Evolutionary conservation across 2,329 filamentous ascomycete genomes (phyloP), one percentile per base, ranked within the genome.

Genomic region (Sporothrix schenckii): DNA sequence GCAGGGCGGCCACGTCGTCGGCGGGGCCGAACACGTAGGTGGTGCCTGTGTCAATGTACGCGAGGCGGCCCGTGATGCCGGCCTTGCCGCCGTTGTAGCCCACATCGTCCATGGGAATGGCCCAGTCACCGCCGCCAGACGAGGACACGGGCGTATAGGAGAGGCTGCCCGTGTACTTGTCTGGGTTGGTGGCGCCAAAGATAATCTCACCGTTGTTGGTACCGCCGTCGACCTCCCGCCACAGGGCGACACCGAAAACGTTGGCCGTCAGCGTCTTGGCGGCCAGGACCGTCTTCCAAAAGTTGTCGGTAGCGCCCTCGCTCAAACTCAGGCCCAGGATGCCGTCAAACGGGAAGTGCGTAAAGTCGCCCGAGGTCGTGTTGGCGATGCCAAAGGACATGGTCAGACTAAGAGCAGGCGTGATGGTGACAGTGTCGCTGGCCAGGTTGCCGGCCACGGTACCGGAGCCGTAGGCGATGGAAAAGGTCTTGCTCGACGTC

Each of bases 1-100:
- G 92, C 7, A 97, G 77, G 11, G 85, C 83, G 58, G 85, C 83
- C 1, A 92, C 91, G 75, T 93, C 89, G 2, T 81, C 81, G 0
- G 84, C 80, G 0, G 92, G 91, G 6, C 92, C 87, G 73, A 97
- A 89, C 39, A 93, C 86, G 77, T 90, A 95, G 0, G 90, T 92
- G 0, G 93, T 95, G 66, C 93, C 93, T 0, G 92, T 93, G 79
- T 97, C 93, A 74, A 97, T 89, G 77, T 93, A 92, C 44, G 90
- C 91, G 1, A 83, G 82, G 65, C 84, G 79, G 50, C 81, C 82
- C 13, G 85, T 87, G 49, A 89, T 81, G n/a, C 85, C 83, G 14
- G 85, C 84, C 10, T 83, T 81, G 56, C 85, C 83, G 61, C 87
- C 89, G 71, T 89, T 84, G 60, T 90, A 87, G 2, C 86, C 82